Conservation (phyloP, 1,284 basidiomycete species). For the Ganoderma resinaceum region DNA sequence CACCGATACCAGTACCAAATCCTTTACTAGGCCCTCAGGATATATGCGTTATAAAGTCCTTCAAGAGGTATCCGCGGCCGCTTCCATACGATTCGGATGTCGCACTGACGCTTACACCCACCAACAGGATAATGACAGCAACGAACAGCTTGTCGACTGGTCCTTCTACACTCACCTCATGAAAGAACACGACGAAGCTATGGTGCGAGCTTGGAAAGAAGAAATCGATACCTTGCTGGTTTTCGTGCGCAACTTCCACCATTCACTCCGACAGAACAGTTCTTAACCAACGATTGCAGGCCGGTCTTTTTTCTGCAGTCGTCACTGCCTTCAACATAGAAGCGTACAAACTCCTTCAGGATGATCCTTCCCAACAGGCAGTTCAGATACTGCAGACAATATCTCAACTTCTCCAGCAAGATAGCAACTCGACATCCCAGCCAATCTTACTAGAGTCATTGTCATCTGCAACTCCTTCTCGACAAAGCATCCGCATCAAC, state of each 20-base stretch:
- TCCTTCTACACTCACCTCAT: slow-evolving; percentile 20
- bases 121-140: no score
- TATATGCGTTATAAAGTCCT: neutral
- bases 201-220: slow-evolving; percentile 32
- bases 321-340: slow-evolving; percentile 36
- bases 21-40: neutral
- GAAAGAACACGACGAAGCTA: slow-evolving; percentile 26
- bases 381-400: slow-evolving; percentile 27
- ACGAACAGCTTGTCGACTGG: slow-evolving; percentile 17
- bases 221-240: slow-evolving; percentile 32
- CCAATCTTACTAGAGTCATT: neutral
- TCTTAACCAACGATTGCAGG: slow-evolving; percentile 18
- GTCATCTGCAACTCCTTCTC: slow-evolving; percentile 4
- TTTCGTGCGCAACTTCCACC: slow-evolving; percentile 21
- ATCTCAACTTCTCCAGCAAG: slow-evolving; percentile 20
- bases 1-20: neutral
- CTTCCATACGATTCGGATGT: no score
- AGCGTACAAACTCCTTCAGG: slow-evolving; percentile 31
- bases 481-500: slow-evolving; percentile 25
- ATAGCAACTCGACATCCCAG: neutral
- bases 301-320: slow-evolving; percentile 35
- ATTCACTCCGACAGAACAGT: neutral
- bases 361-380: slow-evolving; percentile 18
- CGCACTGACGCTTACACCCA: neutral
- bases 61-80: neutral